These are phyloP conservation scores for Pneumocystis jirovecii DNA, from an alignment of 1,139 yeast species.

Conservation along the genomic window DNA sequence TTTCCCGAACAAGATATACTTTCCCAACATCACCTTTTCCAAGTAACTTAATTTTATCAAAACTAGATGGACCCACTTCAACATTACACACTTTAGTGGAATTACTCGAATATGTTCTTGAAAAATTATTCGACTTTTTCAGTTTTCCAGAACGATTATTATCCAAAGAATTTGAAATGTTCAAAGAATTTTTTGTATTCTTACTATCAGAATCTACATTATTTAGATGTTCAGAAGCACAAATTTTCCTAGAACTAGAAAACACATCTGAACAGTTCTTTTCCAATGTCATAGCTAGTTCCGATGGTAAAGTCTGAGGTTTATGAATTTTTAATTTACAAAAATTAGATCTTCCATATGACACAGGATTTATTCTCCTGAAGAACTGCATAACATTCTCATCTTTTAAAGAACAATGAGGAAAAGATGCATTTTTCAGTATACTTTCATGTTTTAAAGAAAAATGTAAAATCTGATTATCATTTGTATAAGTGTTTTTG, in stretches of 20 bases:
- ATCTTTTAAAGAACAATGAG: not conserved
- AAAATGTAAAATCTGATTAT: not conserved
- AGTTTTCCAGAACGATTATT: not conserved
- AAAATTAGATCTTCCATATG: not conserved
- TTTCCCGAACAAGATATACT: constrained; percentile 81
- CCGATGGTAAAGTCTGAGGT: not conserved
- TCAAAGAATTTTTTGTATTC: not conserved
- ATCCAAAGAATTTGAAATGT: not conserved
- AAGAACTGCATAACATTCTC: not conserved
- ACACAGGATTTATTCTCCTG: not conserved
- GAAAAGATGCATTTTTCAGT: not conserved
- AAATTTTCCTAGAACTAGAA: not conserved
- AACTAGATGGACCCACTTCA: constrained; percentile 72
- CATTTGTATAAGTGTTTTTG: not conserved
- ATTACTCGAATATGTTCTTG: constrained; percentile 51
- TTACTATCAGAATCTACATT: not conserved
- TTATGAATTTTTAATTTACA: not conserved
- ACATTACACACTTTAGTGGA: constrained; percentile 62
- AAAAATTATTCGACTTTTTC: not conserved
- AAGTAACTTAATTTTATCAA: constrained; percentile 70
- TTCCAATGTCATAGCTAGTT: not conserved
- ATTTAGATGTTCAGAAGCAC: not conserved
- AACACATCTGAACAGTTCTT: not conserved
- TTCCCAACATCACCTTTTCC: constrained; percentile 98
- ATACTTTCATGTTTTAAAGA: not conserved